These are phyloP conservation scores for Colletotrichum sp. DNA, from an alignment of 2,329 filamentous ascomycete genomes.

Conservation along the genomic window DNA sequence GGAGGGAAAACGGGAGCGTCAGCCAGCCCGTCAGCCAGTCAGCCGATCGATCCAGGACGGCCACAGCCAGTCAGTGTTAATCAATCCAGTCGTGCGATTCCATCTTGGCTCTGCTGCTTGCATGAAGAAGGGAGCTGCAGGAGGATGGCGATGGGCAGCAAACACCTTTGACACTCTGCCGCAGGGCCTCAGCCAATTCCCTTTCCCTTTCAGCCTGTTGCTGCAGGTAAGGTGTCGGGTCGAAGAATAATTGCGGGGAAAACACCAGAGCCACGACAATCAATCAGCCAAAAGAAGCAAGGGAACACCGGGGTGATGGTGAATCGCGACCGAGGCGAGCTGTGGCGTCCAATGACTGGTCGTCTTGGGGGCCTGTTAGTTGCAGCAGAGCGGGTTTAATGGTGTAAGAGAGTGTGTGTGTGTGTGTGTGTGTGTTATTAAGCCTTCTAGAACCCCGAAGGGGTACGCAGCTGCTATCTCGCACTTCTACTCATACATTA, in stretches of 20 bases:
- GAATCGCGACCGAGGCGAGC: background rate
- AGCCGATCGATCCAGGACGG: background rate
- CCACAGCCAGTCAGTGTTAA: background rate
- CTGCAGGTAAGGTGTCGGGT: background rate
- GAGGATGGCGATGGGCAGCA: background rate
- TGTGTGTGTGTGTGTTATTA: too few relatives aligned
- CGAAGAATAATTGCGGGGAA: background rate
- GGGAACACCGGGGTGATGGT: background rate
- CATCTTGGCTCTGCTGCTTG: background rate
- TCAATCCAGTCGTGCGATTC: background rate
- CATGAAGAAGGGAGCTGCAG: background rate
- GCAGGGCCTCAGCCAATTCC: background rate
- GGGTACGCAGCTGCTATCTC: too few relatives aligned
- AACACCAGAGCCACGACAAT: background rate
- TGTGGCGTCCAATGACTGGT: background rate
- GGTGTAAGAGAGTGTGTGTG: background rate
- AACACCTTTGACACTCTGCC: background rate
- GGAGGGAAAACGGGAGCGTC: background rate
- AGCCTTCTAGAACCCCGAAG: too few relatives aligned
- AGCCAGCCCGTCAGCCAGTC: background rate
- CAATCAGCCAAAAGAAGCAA: background rate
- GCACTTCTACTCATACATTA: too few relatives aligned
- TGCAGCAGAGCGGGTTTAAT: background rate
- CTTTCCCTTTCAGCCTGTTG: background rate
- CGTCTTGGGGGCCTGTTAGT: background rate